Evolutionary conservation across 169 alveolate species (phyloP), one percentile per base, ranked within the genome.

Genomic region (Cryptosporidium sp.): DNA sequence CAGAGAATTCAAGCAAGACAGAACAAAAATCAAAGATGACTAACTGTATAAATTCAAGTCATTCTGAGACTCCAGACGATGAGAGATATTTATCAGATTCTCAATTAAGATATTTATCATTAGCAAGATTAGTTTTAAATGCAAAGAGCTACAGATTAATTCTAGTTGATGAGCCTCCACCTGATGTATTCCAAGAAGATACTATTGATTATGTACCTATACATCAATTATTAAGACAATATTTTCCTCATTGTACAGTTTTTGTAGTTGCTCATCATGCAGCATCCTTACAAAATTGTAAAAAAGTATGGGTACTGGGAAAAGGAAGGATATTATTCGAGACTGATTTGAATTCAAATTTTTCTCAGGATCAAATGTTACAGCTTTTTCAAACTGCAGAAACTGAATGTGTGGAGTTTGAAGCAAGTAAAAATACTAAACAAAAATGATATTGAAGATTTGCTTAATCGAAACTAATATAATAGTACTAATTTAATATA

Each of bases 161-260:
- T 60, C 73, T 92, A n/a, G 92, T 92, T 1, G 94, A 92, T 56
- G 94, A 92, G 51, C 94, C 94, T 68, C 94, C 94, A 7, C 92
- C 94, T 1, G 94, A 86, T 23, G 92, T 85, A 2, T 62, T 60
- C 18, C 91, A 75, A 39, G 80, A 65, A 37, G 85, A 67, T 10
- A 65, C 89, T 18, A 44, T 48, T 4, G 68, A 80, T 48, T 80
- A 80, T 31, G 89, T 80, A 0, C 89, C 89, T 10, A 80, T 80
- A 44, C 89, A 80, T 44, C 89, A 80, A n/a, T 53, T 80, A 42
- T 53, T 92, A 29, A 68, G 91, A 39, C 91, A 71, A 52, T 92
- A 89, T 62, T 92, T 92, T 60, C 58, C 85, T 16, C 87, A 92
- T 45, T 86, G 80, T 53, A 92, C 94, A n/a, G 92, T 87, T 3